A percentile compares a stretch with the other conserved stretches of the same genome.
Evolutionary conservation across 805 yeast species (phyloP).

Genomic region (Candida cerambycidarum): DNA sequence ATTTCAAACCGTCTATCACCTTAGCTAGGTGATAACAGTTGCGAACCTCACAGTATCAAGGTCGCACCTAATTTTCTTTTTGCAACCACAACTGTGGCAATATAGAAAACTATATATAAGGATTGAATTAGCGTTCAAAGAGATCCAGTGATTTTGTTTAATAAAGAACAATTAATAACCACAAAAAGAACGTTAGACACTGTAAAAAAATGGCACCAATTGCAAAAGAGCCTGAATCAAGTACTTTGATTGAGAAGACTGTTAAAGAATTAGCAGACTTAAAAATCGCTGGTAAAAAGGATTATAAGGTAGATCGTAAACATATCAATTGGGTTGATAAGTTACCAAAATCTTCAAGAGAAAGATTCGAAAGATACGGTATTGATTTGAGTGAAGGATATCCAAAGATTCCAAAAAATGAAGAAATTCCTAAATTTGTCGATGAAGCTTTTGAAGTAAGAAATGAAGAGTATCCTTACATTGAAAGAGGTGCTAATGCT

Average conservation of each 20-base stretch:
- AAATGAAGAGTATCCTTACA: slow-evolving; percentile 22
- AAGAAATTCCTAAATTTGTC: slow-evolving; percentile 26
- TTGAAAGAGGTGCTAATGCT: slow-evolving; percentile 29
- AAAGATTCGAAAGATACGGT: slow-evolving; percentile 23
- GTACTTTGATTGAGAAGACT: slow-evolving; percentile 10
- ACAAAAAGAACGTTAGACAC: background rate
- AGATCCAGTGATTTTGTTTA: no score
- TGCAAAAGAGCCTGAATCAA: background rate
- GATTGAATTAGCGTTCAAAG: background rate
- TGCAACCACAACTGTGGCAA: slow-evolving; percentile 8
- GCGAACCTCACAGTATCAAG: no score
- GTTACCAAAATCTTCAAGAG: slow-evolving; percentile 23
- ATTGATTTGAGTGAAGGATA: slow-evolving; percentile 29
- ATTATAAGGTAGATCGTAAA: slow-evolving; percentile 1
- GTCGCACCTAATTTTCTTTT: background rate
- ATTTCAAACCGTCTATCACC: no score
- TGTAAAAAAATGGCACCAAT: slow-evolving; percentile 15
- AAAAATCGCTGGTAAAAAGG: slow-evolving; percentile 10
- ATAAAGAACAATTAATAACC: background rate
- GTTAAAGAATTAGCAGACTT: slow-evolving; percentile 12
- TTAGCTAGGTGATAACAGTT: no score
- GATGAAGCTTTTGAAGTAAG: slow-evolving; percentile 29
- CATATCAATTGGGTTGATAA: slow-evolving; percentile 17
- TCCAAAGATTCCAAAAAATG: slow-evolving; percentile 22
- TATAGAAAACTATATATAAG: background rate